A percentile compares a stretch with the other conserved stretches of the same genome.
These are phyloP conservation scores for Sporothrix schenckii DNA, from an alignment of 2,329 filamentous ascomycete genomes.

Conservation along the genomic window DNA sequence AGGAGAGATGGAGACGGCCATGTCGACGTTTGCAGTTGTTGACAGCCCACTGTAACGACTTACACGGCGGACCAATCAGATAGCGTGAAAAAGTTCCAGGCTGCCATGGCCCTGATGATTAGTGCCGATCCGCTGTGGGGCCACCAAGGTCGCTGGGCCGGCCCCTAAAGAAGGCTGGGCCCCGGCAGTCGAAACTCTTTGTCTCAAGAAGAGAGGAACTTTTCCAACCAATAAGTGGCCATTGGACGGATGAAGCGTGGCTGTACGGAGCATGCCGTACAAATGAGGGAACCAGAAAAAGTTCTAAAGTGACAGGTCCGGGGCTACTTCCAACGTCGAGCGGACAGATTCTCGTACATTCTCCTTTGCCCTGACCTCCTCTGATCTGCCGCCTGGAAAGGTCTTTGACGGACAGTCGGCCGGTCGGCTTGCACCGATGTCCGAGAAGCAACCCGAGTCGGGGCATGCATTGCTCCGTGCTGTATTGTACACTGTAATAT, in stretches of 20 bases:
- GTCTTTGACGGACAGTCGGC: not conserved
- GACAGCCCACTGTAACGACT: not conserved
- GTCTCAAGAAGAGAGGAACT: not conserved
- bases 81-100: not conserved
- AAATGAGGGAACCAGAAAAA: not conserved
- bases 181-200: not conserved
- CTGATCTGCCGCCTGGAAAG: too few species aligned
- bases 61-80: conserved; percentile 13
- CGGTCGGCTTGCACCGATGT: not conserved
- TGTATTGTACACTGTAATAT: not conserved
- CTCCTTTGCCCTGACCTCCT: too few species aligned
- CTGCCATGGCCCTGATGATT: not conserved
- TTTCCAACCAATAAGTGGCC: too few species aligned
- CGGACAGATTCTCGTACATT: too few species aligned
- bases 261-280: not conserved
- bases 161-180: not conserved
- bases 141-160: not conserved
- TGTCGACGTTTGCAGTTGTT: not conserved
- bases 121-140: conserved; percentile 16
- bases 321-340: too few species aligned
- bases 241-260: not conserved
- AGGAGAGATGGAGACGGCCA: not conserved
- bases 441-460: not conserved
- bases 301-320: not conserved
- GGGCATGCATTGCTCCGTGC: too few species aligned